These are phyloP conservation scores for Fusarium coicis DNA, from an alignment of 2,329 filamentous ascomycete species.

Conservation along the genomic window DNA sequence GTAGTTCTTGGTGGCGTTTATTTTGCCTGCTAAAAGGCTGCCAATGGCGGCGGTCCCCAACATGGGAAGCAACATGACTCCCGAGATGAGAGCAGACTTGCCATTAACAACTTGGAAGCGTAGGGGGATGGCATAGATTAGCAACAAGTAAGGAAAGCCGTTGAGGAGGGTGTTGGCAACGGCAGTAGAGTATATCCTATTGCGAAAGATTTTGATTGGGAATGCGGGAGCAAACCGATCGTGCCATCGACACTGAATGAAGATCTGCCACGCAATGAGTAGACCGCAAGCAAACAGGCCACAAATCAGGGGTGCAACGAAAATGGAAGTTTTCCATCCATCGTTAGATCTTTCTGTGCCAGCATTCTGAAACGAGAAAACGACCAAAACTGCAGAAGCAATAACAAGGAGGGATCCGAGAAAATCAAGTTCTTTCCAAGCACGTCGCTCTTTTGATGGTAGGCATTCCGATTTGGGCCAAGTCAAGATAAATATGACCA, in stretches of 20 bases:
- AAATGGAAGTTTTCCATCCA: constrained; percentile 56
- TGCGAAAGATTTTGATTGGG: constrained; percentile 60
- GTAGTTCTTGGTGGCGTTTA: constrained; percentile 56
- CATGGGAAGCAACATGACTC: constrained; percentile 65
- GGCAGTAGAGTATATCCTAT: constrained; percentile 57
- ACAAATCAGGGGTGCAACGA: constrained; percentile 46
- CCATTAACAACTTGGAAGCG: constrained; percentile 62
- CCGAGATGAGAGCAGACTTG: constrained; percentile 57
- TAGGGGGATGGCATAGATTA: constrained; percentile 61
- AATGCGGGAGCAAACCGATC: constrained; percentile 54
- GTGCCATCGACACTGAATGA: constrained; percentile 40
- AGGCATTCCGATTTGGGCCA: constrained; percentile 61
- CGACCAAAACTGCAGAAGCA: constrained; percentile 63
- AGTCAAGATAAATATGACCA: constrained; percentile 58
- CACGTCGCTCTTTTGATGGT: constrained; percentile 50
- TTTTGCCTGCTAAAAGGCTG: constrained; percentile 53
- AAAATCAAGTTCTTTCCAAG: constrained; percentile 64
- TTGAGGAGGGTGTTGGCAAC: constrained; percentile 59
- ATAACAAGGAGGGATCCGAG: constrained; percentile 65
- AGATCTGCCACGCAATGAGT: constrained; percentile 46
- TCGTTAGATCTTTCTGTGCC: constrained; percentile 47
- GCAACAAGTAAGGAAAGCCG: constrained; percentile 62
- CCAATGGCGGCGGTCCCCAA: constrained; percentile 60
- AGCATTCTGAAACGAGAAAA: constrained; percentile 67
- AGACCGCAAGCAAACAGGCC: constrained; percentile 45